A percentile compares a stretch with the other conserved stretches of the same genome.
These are phyloP conservation scores for Cyberlindnera galapagoensis DNA, from an alignment of 805 yeast species.

Conservation along the genomic window DNA sequence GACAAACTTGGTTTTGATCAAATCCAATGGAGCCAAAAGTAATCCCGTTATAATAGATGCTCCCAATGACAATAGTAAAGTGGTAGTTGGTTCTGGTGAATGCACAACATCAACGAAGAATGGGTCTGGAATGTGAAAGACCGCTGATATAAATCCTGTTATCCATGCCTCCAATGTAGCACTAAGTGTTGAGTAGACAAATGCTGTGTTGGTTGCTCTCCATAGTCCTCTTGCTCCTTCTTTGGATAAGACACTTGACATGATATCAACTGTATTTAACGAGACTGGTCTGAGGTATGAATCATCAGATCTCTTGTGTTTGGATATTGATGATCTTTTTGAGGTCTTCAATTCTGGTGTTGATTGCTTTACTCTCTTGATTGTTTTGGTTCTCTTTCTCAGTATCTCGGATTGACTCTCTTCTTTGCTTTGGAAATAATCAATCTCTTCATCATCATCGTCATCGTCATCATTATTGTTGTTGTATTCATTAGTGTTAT, in stretches of 20 bases:
- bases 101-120: slow-evolving; percentile 76
- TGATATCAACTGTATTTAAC: slow-evolving; percentile 58
- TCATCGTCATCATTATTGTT: slow-evolving; percentile 22
- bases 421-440: slow-evolving; percentile 32
- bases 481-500: slow-evolving; percentile 15
- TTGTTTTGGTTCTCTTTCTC: slow-evolving; percentile 16
- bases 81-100: slow-evolving; percentile 65
- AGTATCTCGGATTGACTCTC: slow-evolving; percentile 12
- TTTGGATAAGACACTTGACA: slow-evolving; percentile 54
- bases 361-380: slow-evolving; percentile 4
- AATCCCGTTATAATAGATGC: slow-evolving; percentile 72
- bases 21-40: slow-evolving; percentile 70
- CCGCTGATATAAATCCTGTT: slow-evolving; percentile 79
- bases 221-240: slow-evolving; percentile 70
- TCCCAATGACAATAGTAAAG: slow-evolving; percentile 60
- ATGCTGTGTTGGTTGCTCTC: slow-evolving; percentile 74
- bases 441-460: slow-evolving; percentile 37
- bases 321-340: too few species aligned
- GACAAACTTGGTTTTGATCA: slow-evolving; percentile 72
- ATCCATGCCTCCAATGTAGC: slow-evolving; percentile 87
- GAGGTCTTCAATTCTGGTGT: background rate
- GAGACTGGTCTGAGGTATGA: slow-evolving; percentile 49
- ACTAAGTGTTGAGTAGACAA: slow-evolving; percentile 66
- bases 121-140: slow-evolving; percentile 82
- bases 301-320: background rate